Base-by-base conservation (phyloP, 805 yeast species). In the Pichia eremophila region DNA sequence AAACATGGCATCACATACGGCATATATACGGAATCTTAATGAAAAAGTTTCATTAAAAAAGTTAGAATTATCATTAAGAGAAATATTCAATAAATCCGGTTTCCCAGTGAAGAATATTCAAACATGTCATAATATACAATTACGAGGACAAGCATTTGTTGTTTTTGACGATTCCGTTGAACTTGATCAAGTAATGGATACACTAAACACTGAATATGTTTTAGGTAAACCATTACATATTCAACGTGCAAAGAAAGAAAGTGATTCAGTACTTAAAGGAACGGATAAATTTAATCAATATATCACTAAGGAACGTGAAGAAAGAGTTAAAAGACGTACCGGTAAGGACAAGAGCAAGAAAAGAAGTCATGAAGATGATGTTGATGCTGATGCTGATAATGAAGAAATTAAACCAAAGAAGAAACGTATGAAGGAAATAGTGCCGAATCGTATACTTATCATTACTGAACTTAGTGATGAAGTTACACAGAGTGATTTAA, bases 111-210 rank as follows among this genome's bases (percentile, higher is more conserved):
- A 71, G 15, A 74, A 73, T 31, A 64, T 86, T 12, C 67, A 75
- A 2, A 78, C 86, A 1, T 79, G 78, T 48, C 74, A 74, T 50
- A 81, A 78, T 54, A 56, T 85, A n/a, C 73, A 70, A 51, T 71
- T 83, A 74, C 73, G 82, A 48, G 96, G 96, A 2, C 95, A 87
- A 62, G 95, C 95, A 1, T 87, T 85, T 61, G 71, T 87, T 7
- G 77, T 85, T 0, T 77, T 80, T 45, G 70, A 65, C 4, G 57
- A 61, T 18, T 55, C 57, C 1, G 67, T 67, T 4, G 62, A 66
- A 6, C 80, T 89, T 1, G 48, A 59, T 4, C 56, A 58, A 39
- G 84, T 83, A 0, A 57, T 74, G 4, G 65, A 67, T n/a, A 63
- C 58, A 17, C 54, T 75, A 37, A 66, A 77, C 42, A 70, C 72